Conservation (phyloP, 306 rosid genomes). For the Quillaja saponaria region DNA sequence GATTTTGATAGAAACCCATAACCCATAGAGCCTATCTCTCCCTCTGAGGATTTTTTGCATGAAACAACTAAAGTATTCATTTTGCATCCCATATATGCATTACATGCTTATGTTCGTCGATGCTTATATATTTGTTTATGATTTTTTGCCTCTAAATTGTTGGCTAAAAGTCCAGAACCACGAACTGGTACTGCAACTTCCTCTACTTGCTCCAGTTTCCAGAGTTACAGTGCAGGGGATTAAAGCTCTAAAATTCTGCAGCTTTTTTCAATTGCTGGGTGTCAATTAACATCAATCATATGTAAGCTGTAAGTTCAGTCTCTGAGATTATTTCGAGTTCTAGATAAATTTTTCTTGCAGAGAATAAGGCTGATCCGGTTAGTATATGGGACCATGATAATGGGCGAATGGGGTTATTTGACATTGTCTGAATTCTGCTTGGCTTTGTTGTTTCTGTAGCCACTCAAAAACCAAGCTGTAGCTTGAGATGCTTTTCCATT, state of each 20-base stretch:
- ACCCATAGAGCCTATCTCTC: conserved; percentile 16
- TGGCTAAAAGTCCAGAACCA: conserved; percentile 21
- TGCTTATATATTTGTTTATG: conserved; percentile 34
- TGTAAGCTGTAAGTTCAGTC: conserved; percentile 37
- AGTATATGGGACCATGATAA: conserved; percentile 1
- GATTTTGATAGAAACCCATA: conserved; percentile 37
- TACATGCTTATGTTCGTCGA: conserved; percentile 30
- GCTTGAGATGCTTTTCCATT: conserved; percentile 34
- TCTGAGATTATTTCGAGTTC: conserved; percentile 11
- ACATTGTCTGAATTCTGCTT: conserved; percentile 33
- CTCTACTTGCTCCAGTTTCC: conserved; percentile 36
- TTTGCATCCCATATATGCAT: conserved; percentile 24
- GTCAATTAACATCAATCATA: conserved; percentile 23
- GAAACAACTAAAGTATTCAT: conserved; percentile 28
- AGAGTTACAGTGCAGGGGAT: conserved; percentile 18
- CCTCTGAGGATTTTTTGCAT: conserved; percentile 50
- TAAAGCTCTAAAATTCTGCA: conserved; percentile 23
- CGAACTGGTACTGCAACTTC: conserved; percentile 35
- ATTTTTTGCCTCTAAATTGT: conserved; percentile 24
- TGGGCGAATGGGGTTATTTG: conserved; percentile 21
- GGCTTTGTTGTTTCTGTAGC: conserved; percentile 20
- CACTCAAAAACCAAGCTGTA: conserved; percentile 32
- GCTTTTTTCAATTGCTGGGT: conserved; percentile 28
- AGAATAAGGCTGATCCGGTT: conserved; percentile 22
- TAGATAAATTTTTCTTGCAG: conserved; percentile 11